A percentile compares a stretch with the other conserved stretches of the same genome.
Evolutionary conservation across 139 green algal species (phyloP).

Genomic region (Zygnema circumcarinatum): DNA sequence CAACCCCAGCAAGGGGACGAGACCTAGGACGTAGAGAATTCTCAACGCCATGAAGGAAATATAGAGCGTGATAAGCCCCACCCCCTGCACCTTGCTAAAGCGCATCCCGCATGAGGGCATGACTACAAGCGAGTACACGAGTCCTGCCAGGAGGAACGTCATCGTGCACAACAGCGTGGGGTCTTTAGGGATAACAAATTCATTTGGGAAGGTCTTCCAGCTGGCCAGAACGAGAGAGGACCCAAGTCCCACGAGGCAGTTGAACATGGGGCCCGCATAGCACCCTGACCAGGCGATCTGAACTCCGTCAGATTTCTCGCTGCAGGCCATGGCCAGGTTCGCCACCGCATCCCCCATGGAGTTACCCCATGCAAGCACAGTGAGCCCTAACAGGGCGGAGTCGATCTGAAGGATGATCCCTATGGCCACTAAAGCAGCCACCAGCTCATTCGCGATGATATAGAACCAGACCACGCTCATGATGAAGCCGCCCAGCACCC

Average conservation of each 20-base stretch:
- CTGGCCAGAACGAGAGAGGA: slow-evolving; percentile 40
- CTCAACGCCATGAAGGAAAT: slow-evolving; percentile 38
- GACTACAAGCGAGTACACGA: slow-evolving; percentile 19
- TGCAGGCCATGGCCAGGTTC: slow-evolving; percentile 63
- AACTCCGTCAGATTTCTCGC: slow-evolving; percentile 25
- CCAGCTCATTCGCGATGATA: slow-evolving; percentile 63
- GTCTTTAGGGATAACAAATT: slow-evolving; percentile 40
- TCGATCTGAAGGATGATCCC: slow-evolving; percentile 59
- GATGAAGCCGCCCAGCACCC: slow-evolving; percentile 48
- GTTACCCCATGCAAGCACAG: slow-evolving; percentile 73
- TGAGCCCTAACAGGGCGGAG: slow-evolving; percentile 61
- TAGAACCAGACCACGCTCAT: slow-evolving; percentile 68
- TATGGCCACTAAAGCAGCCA: slow-evolving; percentile 54
- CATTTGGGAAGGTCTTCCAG: slow-evolving; percentile 2
- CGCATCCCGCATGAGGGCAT: slow-evolving; percentile 27
- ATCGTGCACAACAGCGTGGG: slow-evolving; percentile 38
- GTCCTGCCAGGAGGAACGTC: slow-evolving; percentile 36
- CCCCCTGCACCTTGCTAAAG: slow-evolving; percentile 20
- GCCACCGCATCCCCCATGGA: slow-evolving; percentile 66
- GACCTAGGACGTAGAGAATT: slow-evolving; percentile 26
- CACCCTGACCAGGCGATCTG: slow-evolving; percentile 66
- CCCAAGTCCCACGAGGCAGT: slow-evolving; percentile 65
- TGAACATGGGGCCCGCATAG: slow-evolving; percentile 70
- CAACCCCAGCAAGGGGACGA: slow-evolving; percentile 16
- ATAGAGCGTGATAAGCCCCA: slow-evolving; percentile 44